Percentiles rank a stretch among this genome's conserved stretches.
Evolutionary conservation across 768 basidiomycete species (phyloP).

Genomic region (Podaxis mareebaensis): DNA sequence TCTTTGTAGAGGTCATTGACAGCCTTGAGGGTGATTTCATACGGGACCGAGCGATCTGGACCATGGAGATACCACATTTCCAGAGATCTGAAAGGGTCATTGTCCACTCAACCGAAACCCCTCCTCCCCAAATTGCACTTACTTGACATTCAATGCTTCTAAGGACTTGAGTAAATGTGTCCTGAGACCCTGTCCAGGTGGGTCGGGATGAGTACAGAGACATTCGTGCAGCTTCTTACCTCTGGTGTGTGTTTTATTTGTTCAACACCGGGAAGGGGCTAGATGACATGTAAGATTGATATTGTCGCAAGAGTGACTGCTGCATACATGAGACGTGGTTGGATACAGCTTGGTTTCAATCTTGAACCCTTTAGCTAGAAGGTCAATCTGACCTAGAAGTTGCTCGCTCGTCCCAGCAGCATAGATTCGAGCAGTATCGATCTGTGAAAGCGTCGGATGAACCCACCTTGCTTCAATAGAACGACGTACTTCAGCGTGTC

Average conservation of each 20-base stretch:
- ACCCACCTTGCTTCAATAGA: slow-evolving; percentile 20
- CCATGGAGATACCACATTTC: slow-evolving; percentile 59
- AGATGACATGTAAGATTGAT: background rate
- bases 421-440: slow-evolving; percentile 56
- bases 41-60: slow-evolving; percentile 58
- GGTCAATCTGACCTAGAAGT: slow-evolving; percentile 51
- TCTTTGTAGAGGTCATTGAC: slow-evolving; percentile 57
- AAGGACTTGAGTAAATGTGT: slow-evolving; percentile 49
- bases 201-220: background rate
- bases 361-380: slow-evolving; percentile 49
- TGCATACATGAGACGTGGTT: slow-evolving; percentile 19
- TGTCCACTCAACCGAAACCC: slow-evolving; percentile 8
- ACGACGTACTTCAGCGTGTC: slow-evolving; percentile 50
- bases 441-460: slow-evolving; percentile 7
- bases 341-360: slow-evolving; percentile 65
- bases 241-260: slow-evolving; percentile 32
- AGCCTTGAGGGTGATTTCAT: slow-evolving; percentile 54
- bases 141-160: slow-evolving; percentile 43
- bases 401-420: slow-evolving; percentile 56
- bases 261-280: background rate
- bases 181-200: slow-evolving; percentile 38
- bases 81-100: slow-evolving; percentile 39
- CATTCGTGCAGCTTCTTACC: slow-evolving; percentile 18
- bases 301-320: background rate
- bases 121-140: slow-evolving; percentile 21